phyloP scores from a whole-genome alignment of 139 green algal species.

The Picochlorum sp. region DNA sequence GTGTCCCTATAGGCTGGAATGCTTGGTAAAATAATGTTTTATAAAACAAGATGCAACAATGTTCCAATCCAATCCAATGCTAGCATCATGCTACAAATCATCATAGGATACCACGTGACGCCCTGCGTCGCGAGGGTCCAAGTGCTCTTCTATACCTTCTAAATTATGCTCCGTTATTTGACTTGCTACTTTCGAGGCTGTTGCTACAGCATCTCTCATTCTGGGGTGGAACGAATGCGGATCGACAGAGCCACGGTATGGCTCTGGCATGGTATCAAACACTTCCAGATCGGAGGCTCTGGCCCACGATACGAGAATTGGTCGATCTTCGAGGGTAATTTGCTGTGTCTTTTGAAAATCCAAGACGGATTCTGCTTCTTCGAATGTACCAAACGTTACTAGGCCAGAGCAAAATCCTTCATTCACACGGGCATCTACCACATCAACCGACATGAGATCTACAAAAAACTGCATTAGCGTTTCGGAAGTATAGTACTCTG shows the following conservation, averaged over 20 bases:
- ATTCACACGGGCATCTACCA: slow-evolving; percentile 22
- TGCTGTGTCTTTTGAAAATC: slow-evolving; percentile 14
- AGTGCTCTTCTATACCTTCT: neutral
- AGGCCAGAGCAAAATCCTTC: slow-evolving; percentile 31
- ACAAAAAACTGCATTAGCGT: slow-evolving; percentile 28
- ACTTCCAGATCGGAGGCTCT: neutral
- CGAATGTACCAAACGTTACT: slow-evolving; percentile 24
- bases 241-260: neutral
- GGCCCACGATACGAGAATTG: slow-evolving; percentile 29
- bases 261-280: neutral
- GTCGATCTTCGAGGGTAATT: slow-evolving; percentile 9
- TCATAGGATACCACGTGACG: slow-evolving; percentile 28
- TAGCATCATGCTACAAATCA: slow-evolving; percentile 17
- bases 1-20: no score
- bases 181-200: slow-evolving; percentile 1
- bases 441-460: neutral
- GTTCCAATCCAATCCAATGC: no score
- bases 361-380: slow-evolving; percentile 13
- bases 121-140: neutral
- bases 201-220: neutral
- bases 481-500: slow-evolving; percentile 16
- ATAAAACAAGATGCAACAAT: no score
- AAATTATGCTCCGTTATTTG: slow-evolving; percentile 2
- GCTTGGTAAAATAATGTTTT: no score
- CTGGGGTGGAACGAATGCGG: neutral